These are phyloP conservation scores for Dillenia suffruticosa DNA, from an alignment of 164 flowering plant genomes.

Conservation along the genomic window DNA sequence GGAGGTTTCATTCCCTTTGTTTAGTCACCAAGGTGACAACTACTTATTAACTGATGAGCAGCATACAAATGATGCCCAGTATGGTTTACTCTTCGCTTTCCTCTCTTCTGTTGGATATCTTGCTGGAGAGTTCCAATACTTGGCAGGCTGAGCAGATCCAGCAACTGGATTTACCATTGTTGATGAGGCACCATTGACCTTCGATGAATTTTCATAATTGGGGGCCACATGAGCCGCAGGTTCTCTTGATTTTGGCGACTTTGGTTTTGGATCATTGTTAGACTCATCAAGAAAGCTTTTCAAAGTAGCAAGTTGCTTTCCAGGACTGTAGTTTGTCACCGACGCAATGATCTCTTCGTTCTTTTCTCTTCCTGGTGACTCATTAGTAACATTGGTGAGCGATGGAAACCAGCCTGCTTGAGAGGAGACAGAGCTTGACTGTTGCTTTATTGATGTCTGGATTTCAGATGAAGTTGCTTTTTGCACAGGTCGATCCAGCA, in stretches of 20 bases:
- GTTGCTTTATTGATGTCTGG: constrained; percentile 25
- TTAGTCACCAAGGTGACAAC: no score
- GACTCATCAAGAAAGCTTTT: constrained; percentile 64
- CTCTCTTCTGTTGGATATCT: constrained; percentile 59
- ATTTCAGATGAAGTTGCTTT: constrained; percentile 27
- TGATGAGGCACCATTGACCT: constrained; percentile 9
- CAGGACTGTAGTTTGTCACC: constrained; percentile 63
- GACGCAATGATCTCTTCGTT: constrained; percentile 70
- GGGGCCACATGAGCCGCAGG: constrained; percentile 6
- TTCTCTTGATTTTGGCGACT: constrained; percentile 21
- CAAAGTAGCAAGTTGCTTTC: constrained; percentile 51
- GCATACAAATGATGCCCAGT: constrained; percentile 76
- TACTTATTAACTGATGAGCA: constrained; percentile 62
- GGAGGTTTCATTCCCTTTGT: no score
- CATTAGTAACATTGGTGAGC: constrained; percentile 31
- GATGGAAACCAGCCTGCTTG: constrained; percentile 63
- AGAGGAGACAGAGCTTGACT: constrained; percentile 19
- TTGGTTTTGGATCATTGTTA: constrained; percentile 26
- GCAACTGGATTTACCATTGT: constrained; percentile 23
- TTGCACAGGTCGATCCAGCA: constrained; percentile 2
- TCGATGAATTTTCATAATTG: constrained; percentile 16
- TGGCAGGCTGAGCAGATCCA: constrained; percentile 10
- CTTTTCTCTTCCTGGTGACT: constrained; percentile 61
- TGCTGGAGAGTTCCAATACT: constrained; percentile 72
- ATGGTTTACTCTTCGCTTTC: constrained; percentile 48